Conservation (phyloP, 805 yeast species). For the Ogataea glucozyma region DNA sequence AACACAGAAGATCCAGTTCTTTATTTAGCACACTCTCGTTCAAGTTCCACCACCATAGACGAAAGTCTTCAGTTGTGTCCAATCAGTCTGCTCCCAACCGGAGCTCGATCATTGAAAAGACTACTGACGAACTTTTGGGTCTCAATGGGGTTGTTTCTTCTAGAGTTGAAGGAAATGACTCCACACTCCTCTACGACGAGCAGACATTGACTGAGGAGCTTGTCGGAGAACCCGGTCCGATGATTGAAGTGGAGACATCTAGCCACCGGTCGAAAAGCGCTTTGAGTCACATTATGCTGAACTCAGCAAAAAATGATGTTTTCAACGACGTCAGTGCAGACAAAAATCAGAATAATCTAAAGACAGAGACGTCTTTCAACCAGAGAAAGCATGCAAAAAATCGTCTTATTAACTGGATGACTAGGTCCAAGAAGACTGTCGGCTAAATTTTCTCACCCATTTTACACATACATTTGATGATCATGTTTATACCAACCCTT, state of each 20-base stretch:
- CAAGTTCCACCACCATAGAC: constrained; percentile 29
- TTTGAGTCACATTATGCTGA: constrained; percentile 6
- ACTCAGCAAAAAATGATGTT: constrained; percentile 1
- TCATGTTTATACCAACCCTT: too few relatives aligned
- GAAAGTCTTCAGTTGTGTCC: constrained; percentile 28
- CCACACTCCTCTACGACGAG: constrained; percentile 30
- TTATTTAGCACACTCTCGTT: constrained; percentile 29
- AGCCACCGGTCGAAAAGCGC: constrained; percentile 8
- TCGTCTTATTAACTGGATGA: constrained; percentile 21
- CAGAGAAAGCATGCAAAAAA: constrained; percentile 1
- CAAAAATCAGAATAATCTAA: too few relatives aligned
- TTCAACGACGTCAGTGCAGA: background rate
- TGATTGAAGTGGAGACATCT: constrained; percentile 24
- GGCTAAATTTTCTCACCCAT: constrained; percentile 1
- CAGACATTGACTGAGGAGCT: constrained; percentile 29
- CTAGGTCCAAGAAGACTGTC: constrained; percentile 17
- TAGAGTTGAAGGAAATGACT: constrained; percentile 20
- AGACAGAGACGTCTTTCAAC: background rate
- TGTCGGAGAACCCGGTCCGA: constrained; percentile 40
- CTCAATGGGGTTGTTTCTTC: constrained; percentile 11
- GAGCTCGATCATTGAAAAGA: constrained; percentile 28
- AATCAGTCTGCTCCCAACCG: constrained; percentile 17
- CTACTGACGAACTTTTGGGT: constrained; percentile 32
- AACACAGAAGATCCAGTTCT: constrained; percentile 28
- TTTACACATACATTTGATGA: too few relatives aligned